Conservation (phyloP, 2,329 filamentous ascomycete genomes). For the Penicillium sp. region DNA sequence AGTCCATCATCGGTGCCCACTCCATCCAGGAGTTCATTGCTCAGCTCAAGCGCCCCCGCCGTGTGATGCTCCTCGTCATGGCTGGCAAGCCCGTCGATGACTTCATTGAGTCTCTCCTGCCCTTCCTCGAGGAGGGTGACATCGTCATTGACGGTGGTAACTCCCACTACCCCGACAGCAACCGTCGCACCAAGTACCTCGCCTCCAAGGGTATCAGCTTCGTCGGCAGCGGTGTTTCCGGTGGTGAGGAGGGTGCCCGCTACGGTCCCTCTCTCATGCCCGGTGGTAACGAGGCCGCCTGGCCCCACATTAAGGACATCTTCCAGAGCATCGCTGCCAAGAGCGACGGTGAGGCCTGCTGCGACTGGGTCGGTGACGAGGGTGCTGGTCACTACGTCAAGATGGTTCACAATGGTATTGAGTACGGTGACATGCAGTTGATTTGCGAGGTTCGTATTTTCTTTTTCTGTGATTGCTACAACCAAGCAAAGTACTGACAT, state of each 20-base stretch:
- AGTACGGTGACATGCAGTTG: constrained; percentile 99
- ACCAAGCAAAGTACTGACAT: background rate
- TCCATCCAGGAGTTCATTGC: constrained; percentile 89
- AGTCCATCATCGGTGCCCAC: constrained; percentile 92
- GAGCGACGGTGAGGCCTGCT: constrained; percentile 95
- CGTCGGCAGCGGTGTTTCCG: constrained; percentile 95
- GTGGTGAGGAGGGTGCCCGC: constrained; percentile 98
- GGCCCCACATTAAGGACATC: constrained; percentile 98
- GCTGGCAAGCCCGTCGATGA: constrained; percentile 96
- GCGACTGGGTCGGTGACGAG: constrained; percentile 99
- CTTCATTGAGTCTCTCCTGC: constrained; percentile 95
- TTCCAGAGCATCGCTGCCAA: constrained; percentile 98
- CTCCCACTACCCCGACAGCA: constrained; percentile 98
- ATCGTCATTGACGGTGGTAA: constrained; percentile 99
- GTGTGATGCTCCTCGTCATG: constrained; percentile 99
- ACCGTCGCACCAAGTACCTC: constrained; percentile 93
- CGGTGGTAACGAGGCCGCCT: constrained; percentile 96
- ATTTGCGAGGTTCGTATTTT: constrained; percentile 75
- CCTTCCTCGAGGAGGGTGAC: constrained; percentile 78
- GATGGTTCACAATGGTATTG: constrained; percentile 99
- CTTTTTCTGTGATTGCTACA: background rate
- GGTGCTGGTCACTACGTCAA: constrained; percentile 99
- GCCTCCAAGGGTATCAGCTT: constrained; percentile 85
- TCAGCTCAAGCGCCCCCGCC: constrained; percentile 96
- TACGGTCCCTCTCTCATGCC: constrained; percentile 98